phyloP scores from a whole-genome alignment of 176 grass and related monocot genomes.

The Typha latifolia region DNA sequence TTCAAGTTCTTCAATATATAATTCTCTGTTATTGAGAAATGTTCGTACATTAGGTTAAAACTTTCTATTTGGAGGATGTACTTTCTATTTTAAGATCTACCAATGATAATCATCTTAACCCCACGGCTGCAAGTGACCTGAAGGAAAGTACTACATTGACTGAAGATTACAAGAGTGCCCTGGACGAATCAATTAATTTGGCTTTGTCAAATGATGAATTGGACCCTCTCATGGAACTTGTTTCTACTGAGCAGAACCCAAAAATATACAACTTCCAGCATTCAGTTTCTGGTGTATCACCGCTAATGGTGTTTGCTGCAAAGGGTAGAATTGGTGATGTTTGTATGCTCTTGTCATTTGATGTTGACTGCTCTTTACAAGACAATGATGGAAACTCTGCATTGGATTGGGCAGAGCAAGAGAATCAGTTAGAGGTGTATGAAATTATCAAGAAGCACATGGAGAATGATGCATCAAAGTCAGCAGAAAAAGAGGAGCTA shows the following conservation, averaged over 20 bases:
- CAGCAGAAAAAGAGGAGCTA: constrained; percentile 51
- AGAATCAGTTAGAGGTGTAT: constrained; percentile 53
- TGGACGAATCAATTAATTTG: constrained; percentile 87
- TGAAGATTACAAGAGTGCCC: constrained; percentile 53
- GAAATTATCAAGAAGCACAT: constrained; percentile 75
- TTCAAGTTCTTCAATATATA: background rate
- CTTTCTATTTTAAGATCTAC: constrained; percentile 66
- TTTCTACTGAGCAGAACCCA: constrained; percentile 58
- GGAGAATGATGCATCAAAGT: constrained; percentile 43
- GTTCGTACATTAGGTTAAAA: constrained; percentile 51
- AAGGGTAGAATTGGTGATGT: constrained; percentile 82
- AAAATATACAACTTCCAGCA: constrained; percentile 78
- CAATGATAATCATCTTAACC: constrained; percentile 56
- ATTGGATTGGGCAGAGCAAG: constrained; percentile 69
- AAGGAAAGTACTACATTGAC: constrained; percentile 34
- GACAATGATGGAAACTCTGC: constrained; percentile 58
- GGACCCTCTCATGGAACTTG: constrained; percentile 82
- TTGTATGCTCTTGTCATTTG: constrained; percentile 90
- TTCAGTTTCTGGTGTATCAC: constrained; percentile 72
- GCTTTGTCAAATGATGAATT: constrained; percentile 80
- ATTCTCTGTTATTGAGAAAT: background rate
- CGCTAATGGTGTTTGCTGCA: constrained; percentile 84
- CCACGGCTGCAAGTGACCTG: constrained; percentile 17
- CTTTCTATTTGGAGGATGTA: constrained; percentile 94
- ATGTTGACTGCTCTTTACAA: constrained; percentile 60